phyloP scores from a whole-genome alignment of 495 filamentous ascomycete genomes.

The Penicillium psychrofluorescens region DNA sequence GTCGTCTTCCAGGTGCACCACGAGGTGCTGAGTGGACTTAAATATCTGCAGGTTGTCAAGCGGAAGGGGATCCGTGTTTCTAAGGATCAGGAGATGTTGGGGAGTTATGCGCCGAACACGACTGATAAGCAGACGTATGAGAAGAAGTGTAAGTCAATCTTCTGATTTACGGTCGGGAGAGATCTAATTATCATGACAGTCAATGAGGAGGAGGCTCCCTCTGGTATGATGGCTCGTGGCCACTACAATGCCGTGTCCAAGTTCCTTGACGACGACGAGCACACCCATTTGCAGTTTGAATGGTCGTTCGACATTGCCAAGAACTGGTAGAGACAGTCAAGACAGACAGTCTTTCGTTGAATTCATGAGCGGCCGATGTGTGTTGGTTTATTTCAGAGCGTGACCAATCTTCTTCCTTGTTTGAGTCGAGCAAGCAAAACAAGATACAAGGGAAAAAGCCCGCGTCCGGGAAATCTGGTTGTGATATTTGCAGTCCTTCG shows the following conservation, averaged over 20 bases:
- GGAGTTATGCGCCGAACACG: slow-evolving; percentile 86
- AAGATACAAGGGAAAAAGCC: slow-evolving; percentile 10
- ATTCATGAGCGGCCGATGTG: slow-evolving; percentile 19
- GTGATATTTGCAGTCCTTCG: no score
- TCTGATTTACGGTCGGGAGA: not conserved
- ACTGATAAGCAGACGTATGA: slow-evolving; percentile 72
- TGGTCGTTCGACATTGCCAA: slow-evolving; percentile 95
- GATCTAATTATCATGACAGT: slow-evolving; percentile 42
- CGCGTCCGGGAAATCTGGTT: no score
- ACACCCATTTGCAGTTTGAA: slow-evolving; percentile 78
- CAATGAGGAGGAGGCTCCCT: slow-evolving; percentile 79
- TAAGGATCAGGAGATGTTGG: slow-evolving; percentile 97
- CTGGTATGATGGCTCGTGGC: slow-evolving; percentile 79
- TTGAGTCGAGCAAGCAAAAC: not conserved
- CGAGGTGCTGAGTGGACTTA: slow-evolving; percentile 86
- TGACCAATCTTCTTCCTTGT: slow-evolving; percentile 23
- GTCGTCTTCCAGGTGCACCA: slow-evolving; percentile 91
- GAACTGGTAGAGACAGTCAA: slow-evolving; percentile 56
- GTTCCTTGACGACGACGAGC: slow-evolving; percentile 89
- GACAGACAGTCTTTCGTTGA: slow-evolving; percentile 10
- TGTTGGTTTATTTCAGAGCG: slow-evolving; percentile 18
- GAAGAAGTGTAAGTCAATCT: slow-evolving; percentile 71
- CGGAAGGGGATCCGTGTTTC: slow-evolving; percentile 73
- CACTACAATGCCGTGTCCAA: slow-evolving; percentile 77
- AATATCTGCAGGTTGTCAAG: slow-evolving; percentile 91